phyloP scores from a whole-genome alignment of 2,329 filamentous ascomycete genomes.

The Trichoderma guizhouense region DNA sequence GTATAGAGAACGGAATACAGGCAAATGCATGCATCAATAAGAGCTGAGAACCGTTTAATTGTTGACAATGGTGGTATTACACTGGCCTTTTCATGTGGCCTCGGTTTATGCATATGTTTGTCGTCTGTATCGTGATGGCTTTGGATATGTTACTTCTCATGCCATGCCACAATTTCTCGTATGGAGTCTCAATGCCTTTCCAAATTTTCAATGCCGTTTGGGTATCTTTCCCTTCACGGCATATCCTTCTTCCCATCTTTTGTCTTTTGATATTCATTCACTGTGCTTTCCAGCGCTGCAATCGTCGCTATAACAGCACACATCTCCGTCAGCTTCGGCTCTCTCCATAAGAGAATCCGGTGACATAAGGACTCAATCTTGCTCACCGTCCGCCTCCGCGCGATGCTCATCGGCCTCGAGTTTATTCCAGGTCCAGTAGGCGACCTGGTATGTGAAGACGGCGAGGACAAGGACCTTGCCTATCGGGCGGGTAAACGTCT shows the following conservation, averaged over 20 bases:
- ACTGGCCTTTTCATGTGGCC: neutral
- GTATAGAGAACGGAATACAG: neutral
- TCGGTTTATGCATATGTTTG: neutral
- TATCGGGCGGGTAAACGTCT: slow-evolving; percentile 68
- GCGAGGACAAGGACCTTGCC: slow-evolving; percentile 72
- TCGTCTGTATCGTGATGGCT: neutral
- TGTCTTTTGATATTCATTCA: slow-evolving; percentile 11
- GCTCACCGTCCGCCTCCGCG: slow-evolving; percentile 54
- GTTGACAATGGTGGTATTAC: neutral
- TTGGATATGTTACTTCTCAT: neutral
- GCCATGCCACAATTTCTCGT: neutral
- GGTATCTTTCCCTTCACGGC: neutral
- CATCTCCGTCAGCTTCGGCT: neutral
- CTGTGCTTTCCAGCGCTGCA: slow-evolving; percentile 13
- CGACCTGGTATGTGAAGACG: slow-evolving; percentile 73
- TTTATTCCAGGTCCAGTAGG: slow-evolving; percentile 71
- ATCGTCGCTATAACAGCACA: slow-evolving; percentile 12
- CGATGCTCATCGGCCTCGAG: slow-evolving; percentile 69
- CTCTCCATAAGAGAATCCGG: neutral
- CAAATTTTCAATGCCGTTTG: neutral
- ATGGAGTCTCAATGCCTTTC: neutral
- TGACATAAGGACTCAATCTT: neutral
- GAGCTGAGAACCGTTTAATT: neutral
- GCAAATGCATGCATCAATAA: neutral
- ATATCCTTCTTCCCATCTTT: neutral